Base-by-base conservation (phyloP, 768 basidiomycete species). In the Boletellus ananiceps region DNA sequence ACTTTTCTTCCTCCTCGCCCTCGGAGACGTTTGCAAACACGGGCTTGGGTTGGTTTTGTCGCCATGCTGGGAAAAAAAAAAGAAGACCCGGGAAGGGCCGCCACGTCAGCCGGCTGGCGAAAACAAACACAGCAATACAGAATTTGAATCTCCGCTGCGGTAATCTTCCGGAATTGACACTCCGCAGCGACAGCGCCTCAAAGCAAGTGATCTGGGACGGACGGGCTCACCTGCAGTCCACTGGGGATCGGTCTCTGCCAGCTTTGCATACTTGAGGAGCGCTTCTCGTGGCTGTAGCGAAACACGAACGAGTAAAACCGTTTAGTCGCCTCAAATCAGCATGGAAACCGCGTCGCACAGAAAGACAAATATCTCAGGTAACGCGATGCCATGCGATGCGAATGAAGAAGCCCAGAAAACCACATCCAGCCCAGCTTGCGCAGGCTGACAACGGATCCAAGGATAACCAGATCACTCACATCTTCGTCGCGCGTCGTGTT, bases 401-500 rank as follows among this genome's bases (percentile, higher is more conserved):
- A 47, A 48, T 45, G 6, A 44, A 50, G 43, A 39, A 37, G 49
- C 53, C n/a, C 35, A 44, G 27, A 39, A 36, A 40, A 21, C 34
- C 46, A 14, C 45, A 49, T 36, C 46, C 45, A 39, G 46, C 15
- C 39, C 19, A 31, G 29, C 40, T 29, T 11, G 29, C 29, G 11
- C 29, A 29, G 29, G 29, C 47, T 21, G n/a, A 35, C 25, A 44
- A 27, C 8, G 18, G 49, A 45, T 31, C 40, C 54, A 40, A 47
- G 55, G 54, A 60, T 41, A 58, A 52, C 18, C 15, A 58, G 56
- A 63, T 59, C 47, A 90, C 93, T 79, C 74, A 97, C 95, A 71
- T 98, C 95, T 71, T 95, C 86, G 72, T 92, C 91, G 59, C 93
- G 73, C 37, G 88, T 88, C 54, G 85, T 88, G 65, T 95, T 91